Percentiles rank a stretch among this genome's conserved stretches.
Evolutionary conservation across 1,284 basidiomycete species (phyloP).

Genomic region (Pyrrhoderma noxium): DNA sequence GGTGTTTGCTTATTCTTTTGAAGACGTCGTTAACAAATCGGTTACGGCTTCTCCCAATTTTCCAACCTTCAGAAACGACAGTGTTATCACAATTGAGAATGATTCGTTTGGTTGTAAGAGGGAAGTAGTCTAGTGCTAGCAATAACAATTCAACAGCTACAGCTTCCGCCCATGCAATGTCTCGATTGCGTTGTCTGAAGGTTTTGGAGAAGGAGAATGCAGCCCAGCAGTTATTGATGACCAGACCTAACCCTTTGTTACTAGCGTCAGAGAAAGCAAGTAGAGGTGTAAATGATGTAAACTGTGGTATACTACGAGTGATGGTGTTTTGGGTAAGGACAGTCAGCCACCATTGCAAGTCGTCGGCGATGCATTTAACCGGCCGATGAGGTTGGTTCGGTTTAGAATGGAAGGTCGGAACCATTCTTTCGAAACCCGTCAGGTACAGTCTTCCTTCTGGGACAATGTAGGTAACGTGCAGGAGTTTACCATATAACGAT

Average conservation of each 20-base stretch:
- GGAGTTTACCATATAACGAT: slow-evolving; percentile 3
- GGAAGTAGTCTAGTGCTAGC: neutral
- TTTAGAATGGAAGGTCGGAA: neutral
- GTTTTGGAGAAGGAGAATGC: slow-evolving; percentile 14
- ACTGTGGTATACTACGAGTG: too few species aligned
- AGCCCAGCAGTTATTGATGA: slow-evolving; percentile 15
- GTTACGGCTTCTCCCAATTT: slow-evolving; percentile 30
- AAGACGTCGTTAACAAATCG: slow-evolving; percentile 21
- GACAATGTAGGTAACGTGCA: neutral
- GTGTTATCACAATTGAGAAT: slow-evolving; percentile 32
- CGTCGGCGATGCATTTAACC: neutral
- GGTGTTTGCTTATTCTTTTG: slow-evolving; percentile 20
- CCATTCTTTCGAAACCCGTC: neutral
- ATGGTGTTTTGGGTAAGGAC: too few species aligned
- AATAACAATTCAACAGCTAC: slow-evolving; percentile 17
- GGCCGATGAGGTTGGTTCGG: slow-evolving; percentile 3
- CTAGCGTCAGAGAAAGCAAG: slow-evolving; percentile 21
- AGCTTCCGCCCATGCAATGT: slow-evolving; percentile 24
- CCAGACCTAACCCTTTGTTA: slow-evolving; percentile 22
- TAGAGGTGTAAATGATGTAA: neutral
- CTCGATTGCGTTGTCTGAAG: slow-evolving; percentile 15
- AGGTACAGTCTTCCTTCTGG: slow-evolving; percentile 3
- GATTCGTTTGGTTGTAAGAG: slow-evolving; percentile 18
- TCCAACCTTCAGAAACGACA: slow-evolving; percentile 35
- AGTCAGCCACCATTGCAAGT: neutral